Evolutionary conservation across 495 filamentous ascomycete species (phyloP), one percentile per base, ranked within the genome.

Genomic region (Lasiosphaeriaceae sp.): DNA sequence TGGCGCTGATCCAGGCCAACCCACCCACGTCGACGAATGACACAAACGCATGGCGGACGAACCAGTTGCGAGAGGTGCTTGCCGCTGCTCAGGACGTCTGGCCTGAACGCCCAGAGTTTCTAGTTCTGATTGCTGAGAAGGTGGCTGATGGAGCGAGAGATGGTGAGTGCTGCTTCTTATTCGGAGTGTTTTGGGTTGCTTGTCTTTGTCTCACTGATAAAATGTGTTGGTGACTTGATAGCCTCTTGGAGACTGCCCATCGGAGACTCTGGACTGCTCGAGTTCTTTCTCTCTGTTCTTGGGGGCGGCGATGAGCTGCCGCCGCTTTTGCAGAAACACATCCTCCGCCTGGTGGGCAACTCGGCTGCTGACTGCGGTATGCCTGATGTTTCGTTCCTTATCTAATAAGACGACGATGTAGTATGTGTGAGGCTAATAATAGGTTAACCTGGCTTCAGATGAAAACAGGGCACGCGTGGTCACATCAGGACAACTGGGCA

Each of bases 331-430:
- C 65, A 68, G 34, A 67, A 73, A 20, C 84, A 89, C 60, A 76
- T 81, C 24, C 72, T 94, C 29, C 83, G 88, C 16, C 59, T 93
- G 22, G 75, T 91, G 63, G 90, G 87, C 2, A 93, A 93, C 69
- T 84, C 83, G n/a, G 92, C 88, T 69, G 89, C 89, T 45, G 90
- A 93, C 65, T 86, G 83, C 53, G 83, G 89, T 88, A 71, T 63
- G 76, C 62, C 11, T 34, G n/a, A n/a, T n/a, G n/a, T n/a, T n/a
- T n/a, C n/a, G n/a, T n/a, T n/a, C n/a, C n/a, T n/a, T n/a, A n/a
- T n/a, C n/a, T n/a, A n/a, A n/a, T 14, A 14, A 24, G 31, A 37
- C 34, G 34, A 37, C n/a, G n/a, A n/a, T n/a, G n/a, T n/a, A n/a
- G n/a, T n/a, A n/a, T n/a, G n/a, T n/a, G n/a, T n/a, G n/a, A n/a